Evolutionary conservation across 441 rosid genomes (phyloP).

Genomic region (Eruca vesicaria): DNA sequence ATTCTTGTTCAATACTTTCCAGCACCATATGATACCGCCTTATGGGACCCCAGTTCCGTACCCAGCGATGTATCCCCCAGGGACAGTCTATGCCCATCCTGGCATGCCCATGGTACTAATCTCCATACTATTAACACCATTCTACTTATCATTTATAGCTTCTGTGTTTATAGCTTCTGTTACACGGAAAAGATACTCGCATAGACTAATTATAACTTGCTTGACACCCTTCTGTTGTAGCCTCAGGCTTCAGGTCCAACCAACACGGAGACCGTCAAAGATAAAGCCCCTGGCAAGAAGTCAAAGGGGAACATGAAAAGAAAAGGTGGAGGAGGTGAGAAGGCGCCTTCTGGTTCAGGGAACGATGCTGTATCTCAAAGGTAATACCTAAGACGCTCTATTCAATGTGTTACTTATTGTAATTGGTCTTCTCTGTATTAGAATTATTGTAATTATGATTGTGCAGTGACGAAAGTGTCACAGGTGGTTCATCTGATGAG

Average conservation of each 20-base stretch:
- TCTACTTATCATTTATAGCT: no score
- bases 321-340: conserved; percentile 59
- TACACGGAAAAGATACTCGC: not conserved
- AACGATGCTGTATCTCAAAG: conserved; percentile 89
- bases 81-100: conserved; percentile 90
- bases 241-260: conserved; percentile 50
- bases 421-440: no score
- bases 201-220: not conserved
- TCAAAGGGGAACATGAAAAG: conserved; percentile 54
- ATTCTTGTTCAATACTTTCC: conserved; percentile 32
- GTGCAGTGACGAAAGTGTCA: conserved; percentile 82
- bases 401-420: not conserved
- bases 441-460: not conserved
- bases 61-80: conserved; percentile 87
- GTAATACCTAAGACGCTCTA: conserved; percentile 30
- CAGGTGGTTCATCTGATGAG: conserved; percentile 92
- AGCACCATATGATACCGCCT: conserved; percentile 92
- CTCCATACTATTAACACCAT: not conserved
- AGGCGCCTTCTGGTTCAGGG: conserved; percentile 84
- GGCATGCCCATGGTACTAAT: conserved; percentile 75
- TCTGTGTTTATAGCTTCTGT: not conserved
- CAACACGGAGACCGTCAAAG: conserved; percentile 46
- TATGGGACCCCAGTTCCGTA: conserved; percentile 97
- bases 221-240: conserved; percentile 35
- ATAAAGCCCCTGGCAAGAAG: conserved; percentile 60